These are phyloP conservation scores for Chamaecyparis obtusa DNA, from an alignment of 75 land plant genomes.

Conservation along the genomic window DNA sequence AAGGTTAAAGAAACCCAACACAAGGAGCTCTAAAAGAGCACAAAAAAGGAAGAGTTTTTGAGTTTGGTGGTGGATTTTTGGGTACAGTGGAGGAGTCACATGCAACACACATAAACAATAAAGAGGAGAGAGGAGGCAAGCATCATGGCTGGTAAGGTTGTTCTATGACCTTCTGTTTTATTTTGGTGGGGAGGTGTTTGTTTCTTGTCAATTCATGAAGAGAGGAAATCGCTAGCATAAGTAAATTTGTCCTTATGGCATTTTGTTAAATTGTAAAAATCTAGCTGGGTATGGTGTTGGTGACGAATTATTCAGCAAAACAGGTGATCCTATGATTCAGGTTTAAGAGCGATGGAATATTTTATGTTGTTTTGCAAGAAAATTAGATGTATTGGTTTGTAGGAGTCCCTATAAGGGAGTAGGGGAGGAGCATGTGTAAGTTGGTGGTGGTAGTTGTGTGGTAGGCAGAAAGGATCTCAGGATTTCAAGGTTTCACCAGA, in stretches of 20 bases:
- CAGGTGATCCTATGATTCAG: neutral
- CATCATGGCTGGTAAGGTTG: slow-evolving; percentile 9
- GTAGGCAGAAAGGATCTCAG: slow-evolving; percentile 13
- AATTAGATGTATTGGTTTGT: neutral
- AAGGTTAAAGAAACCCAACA: neutral
- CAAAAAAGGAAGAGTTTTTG: neutral
- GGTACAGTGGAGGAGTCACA: neutral
- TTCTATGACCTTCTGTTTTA: neutral
- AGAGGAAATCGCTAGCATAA: neutral
- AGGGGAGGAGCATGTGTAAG: slow-evolving; percentile 4
- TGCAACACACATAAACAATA: neutral
- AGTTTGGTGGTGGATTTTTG: slow-evolving; percentile 8
- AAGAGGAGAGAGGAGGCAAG: neutral
- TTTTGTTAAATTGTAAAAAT: neutral
- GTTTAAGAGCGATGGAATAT: neutral
- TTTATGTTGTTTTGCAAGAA: neutral
- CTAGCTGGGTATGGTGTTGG: neutral
- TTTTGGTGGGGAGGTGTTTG: neutral
- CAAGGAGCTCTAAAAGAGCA: neutral
- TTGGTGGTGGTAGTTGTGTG: slow-evolving; percentile 7
- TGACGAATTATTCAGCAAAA: neutral
- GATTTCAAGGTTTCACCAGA: slow-evolving; percentile 4
- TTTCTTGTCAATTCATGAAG: neutral
- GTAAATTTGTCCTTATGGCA: neutral
- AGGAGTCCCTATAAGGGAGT: neutral